These are phyloP conservation scores for Coniferiporia sulphurascens DNA, from an alignment of 1,284 basidiomycete genomes.

Conservation along the genomic window DNA sequence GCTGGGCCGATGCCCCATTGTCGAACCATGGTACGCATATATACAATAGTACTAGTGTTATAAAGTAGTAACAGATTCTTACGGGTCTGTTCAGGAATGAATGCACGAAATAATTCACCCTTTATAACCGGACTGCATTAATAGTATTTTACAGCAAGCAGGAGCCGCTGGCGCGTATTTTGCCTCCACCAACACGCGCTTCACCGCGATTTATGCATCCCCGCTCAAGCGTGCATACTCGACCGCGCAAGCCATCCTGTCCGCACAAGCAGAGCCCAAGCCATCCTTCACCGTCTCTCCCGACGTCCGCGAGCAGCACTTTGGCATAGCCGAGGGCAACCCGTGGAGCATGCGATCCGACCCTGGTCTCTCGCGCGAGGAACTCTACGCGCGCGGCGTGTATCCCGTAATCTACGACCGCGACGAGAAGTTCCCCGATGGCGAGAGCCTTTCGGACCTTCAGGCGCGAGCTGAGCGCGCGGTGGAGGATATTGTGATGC, in stretches of 20 bases:
- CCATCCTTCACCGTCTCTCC: constrained; percentile 48
- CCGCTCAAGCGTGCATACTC: constrained; percentile 72
- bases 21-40: constrained; percentile 69
- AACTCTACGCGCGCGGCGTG: constrained; percentile 46
- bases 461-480: constrained; percentile 52
- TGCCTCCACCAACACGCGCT: constrained; percentile 38
- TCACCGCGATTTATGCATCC: constrained; percentile 75
- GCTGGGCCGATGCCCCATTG: constrained; percentile 78
- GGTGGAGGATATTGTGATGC: constrained; percentile 58
- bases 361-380: constrained; percentile 36
- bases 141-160: constrained; percentile 60
- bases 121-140: neutral
- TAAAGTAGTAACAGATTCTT: neutral
- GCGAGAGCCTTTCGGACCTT: constrained; percentile 72
- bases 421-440: constrained; percentile 59
- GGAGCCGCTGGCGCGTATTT: constrained; percentile 68
- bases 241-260: constrained; percentile 62
- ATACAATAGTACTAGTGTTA: neutral
- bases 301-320: constrained; percentile 62
- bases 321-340: constrained; percentile 71
- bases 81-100: constrained; percentile 47
- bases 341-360: constrained; percentile 36
- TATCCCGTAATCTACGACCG: constrained; percentile 48
- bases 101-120: constrained; percentile 39
- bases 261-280: constrained; percentile 47